Evolutionary conservation across 1,284 basidiomycete genomes (phyloP), one percentile per base, ranked within the genome.

Genomic region (Apiotrichum gracile): DNA sequence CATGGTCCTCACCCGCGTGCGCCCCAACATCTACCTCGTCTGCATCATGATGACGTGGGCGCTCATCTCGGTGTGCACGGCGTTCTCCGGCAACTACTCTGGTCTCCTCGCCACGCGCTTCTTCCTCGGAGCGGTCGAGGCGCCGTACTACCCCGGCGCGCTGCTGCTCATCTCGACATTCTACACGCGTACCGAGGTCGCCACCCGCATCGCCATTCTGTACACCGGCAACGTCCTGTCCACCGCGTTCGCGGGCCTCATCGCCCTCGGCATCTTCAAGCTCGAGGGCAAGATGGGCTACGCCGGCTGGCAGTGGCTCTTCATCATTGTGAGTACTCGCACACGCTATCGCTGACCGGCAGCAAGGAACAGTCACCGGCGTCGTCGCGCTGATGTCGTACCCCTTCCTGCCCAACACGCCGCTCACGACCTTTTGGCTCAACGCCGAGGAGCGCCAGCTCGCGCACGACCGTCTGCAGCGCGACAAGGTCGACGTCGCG

Each of bases 381-480:
- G 58, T 61, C 35, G 51, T 67, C 22, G 67, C 66, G 27, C 42
- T 60, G 34, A 55, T 62, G 51, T 63, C 62, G n/a, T 57, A 59
- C 61, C 63, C 55, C 42, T 52, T 73, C 55, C 60, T 75, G 40
- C 73, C 73, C 44, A 67, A 73, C 57, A 73, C 64, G 58, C 73
- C 72, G 16, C 61, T 62, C 17, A 76, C 73, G 19, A 78, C 77
- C 34, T 66, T 61, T 26, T 52, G 51, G 51, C 66, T 79, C 19
- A 66, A 64, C 12, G 60, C 62, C 6, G 71, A 75, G 42, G 77
- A 79, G 56, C 46, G 62, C 46, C 31, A 44, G 8, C 37, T 67
- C 16, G 61, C 53, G 1, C 22, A 35, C 33, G 22, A 45, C 29
- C 53, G 53, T 22, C 49, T 55, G 12, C 38, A 53, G 27, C 60